Percentiles rank a stretch among this genome's conserved stretches.
Conservation (phyloP, 495 filamentous ascomycete species). For the Umbilicaria muhlenbergii region DNA sequence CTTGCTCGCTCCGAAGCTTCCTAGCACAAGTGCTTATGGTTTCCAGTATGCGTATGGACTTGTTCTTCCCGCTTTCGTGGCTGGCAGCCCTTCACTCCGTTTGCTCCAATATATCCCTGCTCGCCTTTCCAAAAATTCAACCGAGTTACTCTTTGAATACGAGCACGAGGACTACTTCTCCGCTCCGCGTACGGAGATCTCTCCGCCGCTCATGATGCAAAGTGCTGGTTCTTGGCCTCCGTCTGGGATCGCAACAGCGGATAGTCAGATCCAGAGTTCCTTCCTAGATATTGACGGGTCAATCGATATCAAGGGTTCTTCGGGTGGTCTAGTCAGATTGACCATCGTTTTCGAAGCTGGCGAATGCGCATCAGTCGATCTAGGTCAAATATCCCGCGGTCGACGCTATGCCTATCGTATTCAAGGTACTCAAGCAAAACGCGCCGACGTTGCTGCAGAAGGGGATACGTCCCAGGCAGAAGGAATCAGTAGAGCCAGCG, state of each 20-base stretch:
- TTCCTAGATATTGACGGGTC: neutral
- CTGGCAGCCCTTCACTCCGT: slow-evolving; percentile 9
- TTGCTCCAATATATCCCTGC: slow-evolving; percentile 18
- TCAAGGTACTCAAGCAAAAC: neutral
- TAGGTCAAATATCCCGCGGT: slow-evolving; percentile 21
- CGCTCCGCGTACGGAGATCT: slow-evolving; percentile 14
- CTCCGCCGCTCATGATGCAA: neutral
- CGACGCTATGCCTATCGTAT: slow-evolving; percentile 16
- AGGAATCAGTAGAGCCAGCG: neutral
- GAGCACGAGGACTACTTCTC: slow-evolving; percentile 16
- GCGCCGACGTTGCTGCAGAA: neutral
- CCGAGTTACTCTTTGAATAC: slow-evolving; percentile 15
- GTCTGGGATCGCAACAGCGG: neutral
- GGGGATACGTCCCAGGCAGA: neutral
- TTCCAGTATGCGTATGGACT: slow-evolving; percentile 20
- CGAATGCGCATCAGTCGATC: slow-evolving; percentile 10
- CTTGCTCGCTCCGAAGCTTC: slow-evolving; percentile 12
- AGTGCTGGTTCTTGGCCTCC: neutral
- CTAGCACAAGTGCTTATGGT: slow-evolving; percentile 12
- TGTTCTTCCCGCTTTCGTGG: slow-evolving; percentile 16
- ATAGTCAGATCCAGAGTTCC: neutral
- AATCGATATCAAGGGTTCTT: neutral
- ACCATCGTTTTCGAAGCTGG: slow-evolving; percentile 8
- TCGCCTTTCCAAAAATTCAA: neutral
- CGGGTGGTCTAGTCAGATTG: neutral